phyloP scores from a whole-genome alignment of 2,329 filamentous ascomycete genomes.

The Septoria petroselini region DNA sequence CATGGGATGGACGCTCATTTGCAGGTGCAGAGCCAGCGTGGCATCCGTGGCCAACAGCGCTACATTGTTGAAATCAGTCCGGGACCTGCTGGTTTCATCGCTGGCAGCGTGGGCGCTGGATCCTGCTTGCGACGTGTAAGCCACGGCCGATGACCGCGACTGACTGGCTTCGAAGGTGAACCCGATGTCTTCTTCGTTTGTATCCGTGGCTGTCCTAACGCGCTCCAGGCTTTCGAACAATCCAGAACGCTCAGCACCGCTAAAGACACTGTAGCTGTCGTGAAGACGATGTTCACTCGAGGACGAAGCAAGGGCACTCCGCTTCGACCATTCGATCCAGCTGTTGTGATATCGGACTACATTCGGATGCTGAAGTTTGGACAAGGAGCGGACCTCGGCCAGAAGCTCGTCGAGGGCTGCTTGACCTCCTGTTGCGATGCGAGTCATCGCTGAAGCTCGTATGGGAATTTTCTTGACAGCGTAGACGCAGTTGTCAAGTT shows the following conservation, averaged over 20 bases:
- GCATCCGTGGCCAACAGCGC: slow-evolving; percentile 21
- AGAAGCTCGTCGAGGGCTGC: slow-evolving; percentile 57
- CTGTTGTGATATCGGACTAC: slow-evolving; percentile 64
- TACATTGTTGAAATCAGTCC: slow-evolving; percentile 14
- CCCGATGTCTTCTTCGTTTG: slow-evolving; percentile 16
- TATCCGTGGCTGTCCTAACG: slow-evolving; percentile 22
- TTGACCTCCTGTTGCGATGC: slow-evolving; percentile 52
- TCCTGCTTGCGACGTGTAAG: not conserved
- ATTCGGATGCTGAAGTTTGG: slow-evolving; percentile 61
- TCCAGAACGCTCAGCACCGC: slow-evolving; percentile 31
- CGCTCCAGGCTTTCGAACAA: slow-evolving; percentile 16
- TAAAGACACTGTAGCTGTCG: slow-evolving; percentile 1
- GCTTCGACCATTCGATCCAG: slow-evolving; percentile 55
- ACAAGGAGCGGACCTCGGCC: slow-evolving; percentile 60
- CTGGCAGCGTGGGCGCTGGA: not conserved
- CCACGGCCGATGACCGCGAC: not conserved
- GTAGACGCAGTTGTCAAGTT: slow-evolving; percentile 60
- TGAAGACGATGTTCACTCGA: slow-evolving; percentile 21
- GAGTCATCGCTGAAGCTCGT: slow-evolving; percentile 43
- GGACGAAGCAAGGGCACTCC: not conserved
- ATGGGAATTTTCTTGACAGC: slow-evolving; percentile 65
- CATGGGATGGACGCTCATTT: slow-evolving; percentile 64
- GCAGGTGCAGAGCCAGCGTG: slow-evolving; percentile 59
- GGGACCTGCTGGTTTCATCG: slow-evolving; percentile 4
- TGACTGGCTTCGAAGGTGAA: slow-evolving; percentile 21